Conservation (phyloP, 352 stramenopile genomes). For the Globisporangium rhizosaccharum region DNA sequence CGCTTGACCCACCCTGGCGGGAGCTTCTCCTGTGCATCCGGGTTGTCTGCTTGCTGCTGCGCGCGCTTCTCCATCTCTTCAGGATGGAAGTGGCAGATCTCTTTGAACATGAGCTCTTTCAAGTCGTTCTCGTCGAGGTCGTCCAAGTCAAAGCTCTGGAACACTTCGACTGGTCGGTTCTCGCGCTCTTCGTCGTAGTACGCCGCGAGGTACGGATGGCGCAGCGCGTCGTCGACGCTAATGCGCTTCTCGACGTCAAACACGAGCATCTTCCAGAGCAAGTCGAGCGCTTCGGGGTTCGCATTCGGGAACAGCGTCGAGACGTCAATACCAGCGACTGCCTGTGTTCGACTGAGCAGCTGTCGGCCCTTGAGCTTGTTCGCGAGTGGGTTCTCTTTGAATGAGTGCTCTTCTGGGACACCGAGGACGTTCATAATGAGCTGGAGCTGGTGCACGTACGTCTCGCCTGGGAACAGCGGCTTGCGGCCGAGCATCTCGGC, state of each 20-base stretch:
- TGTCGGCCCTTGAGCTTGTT: conserved; percentile 87
- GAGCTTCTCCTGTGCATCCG: conserved; percentile 64
- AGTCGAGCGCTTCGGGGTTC: conserved; percentile 75
- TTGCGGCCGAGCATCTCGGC: conserved; percentile 85
- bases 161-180: conserved; percentile 59
- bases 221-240: conserved; percentile 93
- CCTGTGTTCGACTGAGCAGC: conserved; percentile 75
- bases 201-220: conserved; percentile 93
- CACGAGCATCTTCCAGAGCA: conserved; percentile 87
- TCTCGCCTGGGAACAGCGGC: conserved; percentile 80
- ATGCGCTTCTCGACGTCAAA: conserved; percentile 95
- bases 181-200: conserved; percentile 83
- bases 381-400: conserved; percentile 83
- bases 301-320: conserved; percentile 81
- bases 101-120: conserved; percentile 89
- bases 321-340: conserved; percentile 75
- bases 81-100: conserved; percentile 86
- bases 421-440: conserved; percentile 88
- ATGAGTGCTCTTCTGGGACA: conserved; percentile 82
- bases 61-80: conserved; percentile 87
- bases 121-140: conserved; percentile 78
- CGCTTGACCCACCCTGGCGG: conserved; percentile 82
- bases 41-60: conserved; percentile 66
- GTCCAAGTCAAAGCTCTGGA: conserved; percentile 83
- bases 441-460: conserved; percentile 85